Conservation (phyloP, 2,329 filamentous ascomycete species). For the Xylaria sp. region DNA sequence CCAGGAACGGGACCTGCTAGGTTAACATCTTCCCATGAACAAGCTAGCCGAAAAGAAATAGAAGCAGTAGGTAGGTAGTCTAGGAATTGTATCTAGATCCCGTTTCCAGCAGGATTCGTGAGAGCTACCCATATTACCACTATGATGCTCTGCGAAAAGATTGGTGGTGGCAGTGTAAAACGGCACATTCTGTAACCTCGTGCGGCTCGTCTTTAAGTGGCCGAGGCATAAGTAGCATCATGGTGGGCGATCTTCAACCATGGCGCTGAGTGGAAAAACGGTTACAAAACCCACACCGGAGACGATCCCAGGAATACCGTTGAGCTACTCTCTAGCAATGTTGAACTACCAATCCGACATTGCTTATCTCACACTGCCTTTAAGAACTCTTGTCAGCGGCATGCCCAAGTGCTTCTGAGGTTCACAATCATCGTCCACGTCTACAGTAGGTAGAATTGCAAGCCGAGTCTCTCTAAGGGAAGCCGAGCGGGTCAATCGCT, state of each 20-base stretch:
- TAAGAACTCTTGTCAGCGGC: not conserved
- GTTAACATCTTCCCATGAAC: not conserved
- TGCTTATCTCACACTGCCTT: not conserved
- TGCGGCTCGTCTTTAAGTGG: not conserved
- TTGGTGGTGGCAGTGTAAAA: too few relatives aligned
- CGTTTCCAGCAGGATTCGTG: constrained; percentile 8
- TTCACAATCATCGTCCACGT: not conserved
- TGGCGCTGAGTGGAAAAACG: not conserved
- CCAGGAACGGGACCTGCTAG: not conserved
- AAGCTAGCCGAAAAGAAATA: constrained; percentile 12
- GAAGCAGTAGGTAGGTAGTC: not conserved
- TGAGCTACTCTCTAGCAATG: not conserved
- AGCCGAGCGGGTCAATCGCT: too few relatives aligned
- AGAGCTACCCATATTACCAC: not conserved
- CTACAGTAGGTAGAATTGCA: not conserved
- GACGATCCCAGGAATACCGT: not conserved
- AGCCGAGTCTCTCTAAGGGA: too few relatives aligned
- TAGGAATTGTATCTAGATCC: too few relatives aligned
- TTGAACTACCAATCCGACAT: not conserved
- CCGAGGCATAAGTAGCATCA: not conserved
- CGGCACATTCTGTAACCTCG: not conserved
- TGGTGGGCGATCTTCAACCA: not conserved
- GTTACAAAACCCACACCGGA: not conserved
- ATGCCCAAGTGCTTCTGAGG: too few relatives aligned
- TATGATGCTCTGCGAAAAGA: too few relatives aligned